phyloP scores from a whole-genome alignment of 2,329 filamentous ascomycete genomes.

The Microdochium paspali region DNA sequence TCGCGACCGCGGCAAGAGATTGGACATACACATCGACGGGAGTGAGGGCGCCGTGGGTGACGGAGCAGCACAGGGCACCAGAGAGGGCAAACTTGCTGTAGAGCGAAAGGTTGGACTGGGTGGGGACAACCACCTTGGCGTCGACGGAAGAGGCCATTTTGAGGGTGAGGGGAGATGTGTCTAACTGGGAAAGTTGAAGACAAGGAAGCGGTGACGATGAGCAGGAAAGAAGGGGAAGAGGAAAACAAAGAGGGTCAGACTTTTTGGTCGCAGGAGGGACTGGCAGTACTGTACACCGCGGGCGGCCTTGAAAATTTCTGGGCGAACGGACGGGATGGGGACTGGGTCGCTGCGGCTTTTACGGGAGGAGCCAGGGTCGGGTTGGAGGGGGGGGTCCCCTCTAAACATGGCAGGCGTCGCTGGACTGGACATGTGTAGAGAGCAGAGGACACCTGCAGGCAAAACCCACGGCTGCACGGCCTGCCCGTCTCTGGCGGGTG shows the following conservation, averaged over 20 bases:
- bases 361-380: background rate
- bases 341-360: background rate
- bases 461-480: too few species aligned
- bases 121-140: background rate
- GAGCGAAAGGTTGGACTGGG: conserved; percentile 33
- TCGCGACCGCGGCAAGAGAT: too few species aligned
- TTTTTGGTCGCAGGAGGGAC: background rate
- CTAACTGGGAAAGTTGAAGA: conserved; percentile 1
- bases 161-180: conserved; percentile 1
- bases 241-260: background rate
- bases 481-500: too few species aligned
- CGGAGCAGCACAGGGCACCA: conserved; percentile 93
- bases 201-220: background rate
- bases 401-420: too few species aligned
- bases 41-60: conserved; percentile 94
- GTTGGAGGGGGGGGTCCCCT: background rate
- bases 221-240: background rate
- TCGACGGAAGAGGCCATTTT: background rate
- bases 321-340: too few species aligned
- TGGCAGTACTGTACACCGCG: too few species aligned
- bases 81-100: conserved; percentile 97
- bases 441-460: background rate
- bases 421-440: too few species aligned
- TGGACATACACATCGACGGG: conserved; percentile 96
- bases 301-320: background rate